Evolutionary conservation across 208 protist genomes (phyloP).

Genomic region (Trypanosoma lewisi): DNA sequence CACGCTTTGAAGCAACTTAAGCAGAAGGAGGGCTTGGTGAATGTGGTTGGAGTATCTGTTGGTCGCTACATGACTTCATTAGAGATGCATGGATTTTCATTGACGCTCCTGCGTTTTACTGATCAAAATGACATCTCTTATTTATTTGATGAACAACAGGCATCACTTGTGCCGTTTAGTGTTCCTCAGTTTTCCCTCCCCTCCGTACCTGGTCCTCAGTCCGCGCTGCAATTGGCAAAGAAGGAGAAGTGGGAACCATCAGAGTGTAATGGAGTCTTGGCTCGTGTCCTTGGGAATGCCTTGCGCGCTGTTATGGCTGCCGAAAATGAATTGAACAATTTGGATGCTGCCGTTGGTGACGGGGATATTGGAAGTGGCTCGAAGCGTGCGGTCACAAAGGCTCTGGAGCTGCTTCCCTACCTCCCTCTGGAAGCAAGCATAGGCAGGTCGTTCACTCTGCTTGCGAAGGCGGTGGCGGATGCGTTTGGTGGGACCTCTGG

Average conservation of each 20-base stretch:
- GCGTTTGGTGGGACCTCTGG: conserved; percentile 59
- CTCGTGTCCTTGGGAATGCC: conserved; percentile 19
- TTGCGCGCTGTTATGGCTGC: conserved; percentile 31
- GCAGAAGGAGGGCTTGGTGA: conserved; percentile 11
- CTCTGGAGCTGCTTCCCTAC: conserved; percentile 35
- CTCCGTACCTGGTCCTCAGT: conserved; percentile 31
- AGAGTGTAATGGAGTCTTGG: conserved; percentile 12
- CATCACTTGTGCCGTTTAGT: conserved; percentile 49
- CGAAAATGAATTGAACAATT: conserved; percentile 45
- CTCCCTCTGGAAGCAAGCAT: conserved; percentile 43
- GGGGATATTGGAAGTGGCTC: conserved; percentile 67
- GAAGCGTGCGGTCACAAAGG: conserved; percentile 30
- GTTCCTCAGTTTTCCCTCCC: conserved; percentile 22
- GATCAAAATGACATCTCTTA: conserved; percentile 36
- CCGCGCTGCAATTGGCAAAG: conserved; percentile 38
- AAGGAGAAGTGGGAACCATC: conserved; percentile 16
- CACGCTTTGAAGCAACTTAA: conserved; percentile 35
- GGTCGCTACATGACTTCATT: conserved; percentile 87
- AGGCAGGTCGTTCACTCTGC: conserved; percentile 35
- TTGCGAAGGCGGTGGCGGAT: conserved; percentile 54
- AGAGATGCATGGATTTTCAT: conserved; percentile 85
- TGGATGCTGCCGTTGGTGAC: conserved; percentile 64
- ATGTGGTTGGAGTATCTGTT: conserved; percentile 50
- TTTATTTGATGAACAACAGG: conserved; percentile 45
- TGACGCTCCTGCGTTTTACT: conserved; percentile 58